These are phyloP conservation scores for Nyssa sinensis DNA, from an alignment of 148 eudicot genomes.

Conservation along the genomic window DNA sequence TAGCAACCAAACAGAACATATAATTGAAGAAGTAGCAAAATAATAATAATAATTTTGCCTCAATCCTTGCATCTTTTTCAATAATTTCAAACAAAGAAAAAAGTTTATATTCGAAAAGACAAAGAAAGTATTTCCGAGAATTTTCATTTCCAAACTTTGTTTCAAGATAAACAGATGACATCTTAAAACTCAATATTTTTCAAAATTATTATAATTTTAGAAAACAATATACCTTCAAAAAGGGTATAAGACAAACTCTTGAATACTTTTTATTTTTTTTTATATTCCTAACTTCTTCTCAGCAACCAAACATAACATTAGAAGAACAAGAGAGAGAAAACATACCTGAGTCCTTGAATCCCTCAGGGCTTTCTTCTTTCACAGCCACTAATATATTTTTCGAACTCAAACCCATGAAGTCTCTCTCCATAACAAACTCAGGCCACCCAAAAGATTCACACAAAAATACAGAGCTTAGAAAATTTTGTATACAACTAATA, in stretches of 20 bases:
- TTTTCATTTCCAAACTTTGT: too few relatives aligned
- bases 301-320: neutral
- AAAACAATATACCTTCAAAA: neutral
- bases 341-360: constrained; percentile 23
- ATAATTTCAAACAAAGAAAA: too few relatives aligned
- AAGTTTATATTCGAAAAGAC: too few relatives aligned
- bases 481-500: too few relatives aligned
- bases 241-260: neutral
- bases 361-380: constrained; percentile 24
- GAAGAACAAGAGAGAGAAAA: neutral
- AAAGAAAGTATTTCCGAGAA: too few relatives aligned
- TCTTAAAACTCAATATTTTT: too few relatives aligned
- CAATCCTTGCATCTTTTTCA: too few relatives aligned
- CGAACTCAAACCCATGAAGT: constrained; percentile 28
- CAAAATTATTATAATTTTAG: too few relatives aligned
- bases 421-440: constrained; percentile 21
- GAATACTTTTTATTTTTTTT: neutral
- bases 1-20: constrained; percentile 1
- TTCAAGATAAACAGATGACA: neutral
- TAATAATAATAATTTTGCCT: too few relatives aligned
- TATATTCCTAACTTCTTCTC: neutral
- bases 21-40: too few relatives aligned
- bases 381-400: constrained; percentile 5
- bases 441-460: neutral
- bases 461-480: too few relatives aligned